These are phyloP conservation scores for Cystofilobasidium capitatum DNA, from an alignment of 768 basidiomycete species.

Conservation along the genomic window DNA sequence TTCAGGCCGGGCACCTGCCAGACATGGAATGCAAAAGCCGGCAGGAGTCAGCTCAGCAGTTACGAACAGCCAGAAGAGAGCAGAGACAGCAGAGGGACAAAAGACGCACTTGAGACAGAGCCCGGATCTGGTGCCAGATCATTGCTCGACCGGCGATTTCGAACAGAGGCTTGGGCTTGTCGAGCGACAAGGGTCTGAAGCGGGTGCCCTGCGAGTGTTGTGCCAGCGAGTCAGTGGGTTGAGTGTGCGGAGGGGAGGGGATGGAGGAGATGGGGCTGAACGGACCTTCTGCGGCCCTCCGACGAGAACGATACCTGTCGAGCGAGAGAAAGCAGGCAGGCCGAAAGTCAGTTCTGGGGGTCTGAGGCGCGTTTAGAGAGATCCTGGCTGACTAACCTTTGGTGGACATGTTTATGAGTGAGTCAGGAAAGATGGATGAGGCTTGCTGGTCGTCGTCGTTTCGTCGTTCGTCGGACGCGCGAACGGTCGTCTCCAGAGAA, in stretches of 20 bases:
- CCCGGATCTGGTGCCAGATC: constrained; percentile 44
- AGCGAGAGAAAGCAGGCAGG: not conserved
- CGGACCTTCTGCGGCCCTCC: constrained; percentile 20
- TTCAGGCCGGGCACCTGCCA: constrained; percentile 7
- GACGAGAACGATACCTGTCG: constrained; percentile 25
- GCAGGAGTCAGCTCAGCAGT: not conserved
- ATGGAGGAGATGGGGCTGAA: no score
- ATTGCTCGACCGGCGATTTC: constrained; percentile 42
- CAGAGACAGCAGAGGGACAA: not conserved
- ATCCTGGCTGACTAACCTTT: not conserved
- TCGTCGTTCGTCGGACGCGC: no score
- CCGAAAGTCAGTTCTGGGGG: not conserved
- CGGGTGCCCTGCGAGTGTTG: constrained; percentile 19
- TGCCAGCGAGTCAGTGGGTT: not conserved
- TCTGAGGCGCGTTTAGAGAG: not conserved
- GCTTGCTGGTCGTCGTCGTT: no score
- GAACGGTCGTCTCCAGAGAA: no score
- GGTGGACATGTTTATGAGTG: not conserved
- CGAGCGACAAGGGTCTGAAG: constrained; percentile 25
- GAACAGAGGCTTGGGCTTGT: constrained; percentile 43
- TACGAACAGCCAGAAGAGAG: constrained; percentile 32
- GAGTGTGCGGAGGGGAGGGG: no score
- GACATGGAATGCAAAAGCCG: not conserved
- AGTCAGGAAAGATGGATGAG: not conserved
- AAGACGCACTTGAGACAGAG: constrained; percentile 40